phyloP scores from a whole-genome alignment of 2,329 filamentous ascomycete species.

The Hypoxylon sp. region DNA sequence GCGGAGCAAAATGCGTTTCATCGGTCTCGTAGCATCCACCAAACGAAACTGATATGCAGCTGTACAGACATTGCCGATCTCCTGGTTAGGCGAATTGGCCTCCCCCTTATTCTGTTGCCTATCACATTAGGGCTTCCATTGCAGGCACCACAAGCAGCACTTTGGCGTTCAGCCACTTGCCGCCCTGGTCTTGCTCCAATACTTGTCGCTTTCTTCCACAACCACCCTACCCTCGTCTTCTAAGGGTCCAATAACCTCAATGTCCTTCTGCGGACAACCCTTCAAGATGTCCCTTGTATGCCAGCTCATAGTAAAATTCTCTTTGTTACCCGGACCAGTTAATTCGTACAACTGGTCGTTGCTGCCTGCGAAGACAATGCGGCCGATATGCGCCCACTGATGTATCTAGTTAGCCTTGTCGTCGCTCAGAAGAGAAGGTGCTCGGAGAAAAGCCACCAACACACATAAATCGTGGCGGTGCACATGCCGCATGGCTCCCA shows the following conservation, averaged over 20 bases:
- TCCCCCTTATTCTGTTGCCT: background rate
- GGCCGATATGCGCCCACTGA: constrained; percentile 67
- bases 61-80: constrained; percentile 11
- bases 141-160: background rate
- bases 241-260: constrained; percentile 65
- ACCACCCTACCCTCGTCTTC: constrained; percentile 61
- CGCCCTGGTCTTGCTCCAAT: constrained; percentile 59
- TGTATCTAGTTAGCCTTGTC: constrained; percentile 55
- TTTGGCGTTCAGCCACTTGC: constrained; percentile 2
- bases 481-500: constrained; percentile 72
- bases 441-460: constrained; percentile 7
- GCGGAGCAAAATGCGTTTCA: constrained; percentile 32
- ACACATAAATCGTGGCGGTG: constrained; percentile 51
- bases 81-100: background rate
- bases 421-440: background rate
- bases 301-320: constrained; percentile 67
- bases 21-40: constrained; percentile 11
- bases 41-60: constrained; percentile 22
- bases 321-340: constrained; percentile 63
- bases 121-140: background rate
- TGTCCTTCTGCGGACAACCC: constrained; percentile 62
- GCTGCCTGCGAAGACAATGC: constrained; percentile 65
- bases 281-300: constrained; percentile 63
- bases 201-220: constrained; percentile 61
- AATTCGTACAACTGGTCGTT: constrained; percentile 62